Conservation (phyloP, 805 yeast species). For the Saturnispora bothae region DNA sequence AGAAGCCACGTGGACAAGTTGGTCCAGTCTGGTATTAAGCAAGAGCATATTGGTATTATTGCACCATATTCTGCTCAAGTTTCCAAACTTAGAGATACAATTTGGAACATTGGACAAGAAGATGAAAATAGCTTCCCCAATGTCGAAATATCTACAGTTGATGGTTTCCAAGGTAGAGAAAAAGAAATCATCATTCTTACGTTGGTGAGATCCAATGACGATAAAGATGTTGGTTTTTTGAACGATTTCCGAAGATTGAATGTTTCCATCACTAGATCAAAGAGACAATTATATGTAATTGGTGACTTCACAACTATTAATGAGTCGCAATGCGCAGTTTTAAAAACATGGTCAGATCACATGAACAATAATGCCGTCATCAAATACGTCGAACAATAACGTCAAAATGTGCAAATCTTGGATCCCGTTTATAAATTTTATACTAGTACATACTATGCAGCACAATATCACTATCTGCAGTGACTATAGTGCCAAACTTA, state of each 20-base stretch:
- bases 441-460: slow-evolving; percentile 28
- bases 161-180: slow-evolving; percentile 95
- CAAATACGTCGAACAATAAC: slow-evolving; percentile 51
- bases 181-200: slow-evolving; percentile 77
- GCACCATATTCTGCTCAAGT: slow-evolving; percentile 92
- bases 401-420: no score
- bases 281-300: slow-evolving; percentile 71
- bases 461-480: slow-evolving; percentile 47
- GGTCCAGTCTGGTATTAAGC: slow-evolving; percentile 39
- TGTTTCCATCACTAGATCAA: slow-evolving; percentile 89
- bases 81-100: slow-evolving; percentile 37
- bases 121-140: slow-evolving; percentile 20
- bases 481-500: slow-evolving; percentile 45
- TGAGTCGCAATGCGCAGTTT: slow-evolving; percentile 34
- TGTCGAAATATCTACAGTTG: slow-evolving; percentile 81
- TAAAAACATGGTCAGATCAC: slow-evolving; percentile 60
- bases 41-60: slow-evolving; percentile 65
- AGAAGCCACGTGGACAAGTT: slow-evolving; percentile 44
- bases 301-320: slow-evolving; percentile 75
- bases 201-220: slow-evolving; percentile 68
- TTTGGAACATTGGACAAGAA: slow-evolving; percentile 21
- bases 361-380: slow-evolving; percentile 58
- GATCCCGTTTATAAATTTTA: neutral
- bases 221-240: slow-evolving; percentile 69
- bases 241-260: slow-evolving; percentile 71